Evolutionary conservation across 2,329 filamentous ascomycete genomes (phyloP).

Genomic region (Ophiostoma ulmi): DNA sequence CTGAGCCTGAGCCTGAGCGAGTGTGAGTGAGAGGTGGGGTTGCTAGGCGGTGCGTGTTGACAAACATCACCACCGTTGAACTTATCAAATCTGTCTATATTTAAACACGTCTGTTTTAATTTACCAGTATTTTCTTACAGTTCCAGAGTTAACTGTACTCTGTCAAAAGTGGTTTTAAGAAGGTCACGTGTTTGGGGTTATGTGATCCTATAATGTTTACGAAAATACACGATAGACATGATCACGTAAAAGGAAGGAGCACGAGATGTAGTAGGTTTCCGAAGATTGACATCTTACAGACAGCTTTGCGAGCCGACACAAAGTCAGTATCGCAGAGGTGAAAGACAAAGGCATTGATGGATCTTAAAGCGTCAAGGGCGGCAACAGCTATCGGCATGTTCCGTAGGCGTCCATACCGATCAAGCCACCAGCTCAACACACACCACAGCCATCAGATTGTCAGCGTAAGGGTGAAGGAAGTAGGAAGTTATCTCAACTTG

Average conservation of each 20-base stretch:
- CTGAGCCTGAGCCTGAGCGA: not conserved
- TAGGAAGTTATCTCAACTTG: not conserved
- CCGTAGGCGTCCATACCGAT: not conserved
- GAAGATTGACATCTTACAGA: not conserved
- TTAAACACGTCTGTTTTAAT: not conserved
- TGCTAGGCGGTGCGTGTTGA: not conserved
- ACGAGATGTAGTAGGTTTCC: not conserved
- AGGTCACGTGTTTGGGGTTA: not conserved
- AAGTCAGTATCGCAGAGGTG: too few species aligned
- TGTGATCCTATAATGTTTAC: not conserved
- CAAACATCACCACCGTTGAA: not conserved
- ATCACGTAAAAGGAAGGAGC: not conserved
- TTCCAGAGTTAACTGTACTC: too few species aligned
- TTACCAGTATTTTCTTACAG: not conserved
- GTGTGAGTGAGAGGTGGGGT: slow-evolving; percentile 5
- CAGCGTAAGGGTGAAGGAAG: not conserved
- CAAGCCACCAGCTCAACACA: not conserved
- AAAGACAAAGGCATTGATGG: not conserved
- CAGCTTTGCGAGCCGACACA: too few species aligned
- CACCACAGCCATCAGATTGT: not conserved
- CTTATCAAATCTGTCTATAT: not conserved
- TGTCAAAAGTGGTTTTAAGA: not conserved
- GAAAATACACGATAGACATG: not conserved
- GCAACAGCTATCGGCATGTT: not conserved
- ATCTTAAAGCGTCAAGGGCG: not conserved